Percentiles rank a stretch among this genome's conserved stretches.
Conservation (phyloP, 2,329 filamentous ascomycete genomes). For the Emydomyces testavorans region DNA sequence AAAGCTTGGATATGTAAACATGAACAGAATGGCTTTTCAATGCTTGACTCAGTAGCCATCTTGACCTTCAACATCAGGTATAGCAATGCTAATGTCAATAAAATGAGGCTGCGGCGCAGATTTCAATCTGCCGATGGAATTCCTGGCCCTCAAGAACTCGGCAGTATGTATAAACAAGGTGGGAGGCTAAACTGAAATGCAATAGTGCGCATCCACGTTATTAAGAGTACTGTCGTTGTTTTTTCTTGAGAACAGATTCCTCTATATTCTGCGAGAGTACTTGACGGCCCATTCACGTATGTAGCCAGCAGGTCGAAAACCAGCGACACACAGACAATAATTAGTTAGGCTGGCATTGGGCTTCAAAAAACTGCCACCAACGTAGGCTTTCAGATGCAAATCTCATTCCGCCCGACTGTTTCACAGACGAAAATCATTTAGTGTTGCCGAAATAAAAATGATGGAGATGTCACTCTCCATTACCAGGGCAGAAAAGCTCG, state of each 20-base stretch:
- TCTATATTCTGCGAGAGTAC: too few relatives aligned
- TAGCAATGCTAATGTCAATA: not conserved
- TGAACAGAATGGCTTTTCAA: too few relatives aligned
- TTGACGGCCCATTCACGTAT: too few relatives aligned
- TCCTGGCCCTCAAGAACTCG: not conserved
- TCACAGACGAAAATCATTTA: not conserved
- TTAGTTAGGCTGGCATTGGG: too few relatives aligned
- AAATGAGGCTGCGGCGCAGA: not conserved
- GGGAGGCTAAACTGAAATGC: not conserved
- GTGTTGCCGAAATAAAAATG: not conserved
- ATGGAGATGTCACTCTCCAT: not conserved
- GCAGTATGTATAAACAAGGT: not conserved
- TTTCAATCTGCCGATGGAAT: not conserved
- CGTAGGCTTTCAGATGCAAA: not conserved
- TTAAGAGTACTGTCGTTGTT: not conserved
- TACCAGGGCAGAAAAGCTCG: not conserved
- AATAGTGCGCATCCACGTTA: not conserved
- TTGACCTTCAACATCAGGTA: not conserved
- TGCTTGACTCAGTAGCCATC: too few relatives aligned
- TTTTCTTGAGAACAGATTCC: not conserved
- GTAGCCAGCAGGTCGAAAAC: too few relatives aligned
- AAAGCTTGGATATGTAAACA: too few relatives aligned
- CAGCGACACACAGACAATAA: too few relatives aligned
- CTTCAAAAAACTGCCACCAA: too few relatives aligned
- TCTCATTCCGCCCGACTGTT: not conserved